Percentiles rank a stretch among this genome's conserved stretches.
phyloP scores from a whole-genome alignment of 208 protist genomes.

The Zelonia costaricensis region DNA sequence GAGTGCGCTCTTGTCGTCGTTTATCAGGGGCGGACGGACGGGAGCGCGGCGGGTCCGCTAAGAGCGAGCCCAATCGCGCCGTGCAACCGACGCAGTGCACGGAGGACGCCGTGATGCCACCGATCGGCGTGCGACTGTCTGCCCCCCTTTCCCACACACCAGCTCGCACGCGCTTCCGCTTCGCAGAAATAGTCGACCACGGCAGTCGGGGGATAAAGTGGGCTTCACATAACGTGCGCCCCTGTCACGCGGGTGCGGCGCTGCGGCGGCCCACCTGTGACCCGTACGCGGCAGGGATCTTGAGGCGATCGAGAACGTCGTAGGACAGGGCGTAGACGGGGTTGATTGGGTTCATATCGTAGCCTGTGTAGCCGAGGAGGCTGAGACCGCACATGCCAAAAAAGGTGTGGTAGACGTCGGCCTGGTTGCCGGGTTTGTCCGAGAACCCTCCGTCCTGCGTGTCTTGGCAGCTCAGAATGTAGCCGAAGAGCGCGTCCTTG shows the following conservation, averaged over 20 bases:
- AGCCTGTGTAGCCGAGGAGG: slow-evolving; percentile 89
- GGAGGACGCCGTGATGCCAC: too few species aligned
- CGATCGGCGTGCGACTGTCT: too few species aligned
- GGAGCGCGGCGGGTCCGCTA: too few species aligned
- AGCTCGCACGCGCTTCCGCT: too few species aligned
- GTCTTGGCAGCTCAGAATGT: slow-evolving; percentile 97
- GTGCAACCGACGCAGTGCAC: too few species aligned
- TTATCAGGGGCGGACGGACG: too few species aligned
- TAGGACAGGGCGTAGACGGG: slow-evolving; percentile 92
- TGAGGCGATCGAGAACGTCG: slow-evolving; percentile 63
- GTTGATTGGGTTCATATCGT: slow-evolving; percentile 73
- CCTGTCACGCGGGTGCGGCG: neutral
- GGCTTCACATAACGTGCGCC: too few species aligned
- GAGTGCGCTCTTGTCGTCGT: too few species aligned
- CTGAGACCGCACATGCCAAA: slow-evolving; percentile 97
- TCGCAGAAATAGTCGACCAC: too few species aligned
- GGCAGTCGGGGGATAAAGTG: too few species aligned
- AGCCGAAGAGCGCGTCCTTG: slow-evolving; percentile 85
- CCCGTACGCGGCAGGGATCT: slow-evolving; percentile 56
- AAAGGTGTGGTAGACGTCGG: slow-evolving; percentile 99
- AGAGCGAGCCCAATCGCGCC: too few species aligned
- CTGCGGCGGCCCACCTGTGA: slow-evolving; percentile 45
- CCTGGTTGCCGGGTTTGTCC: slow-evolving; percentile 97
- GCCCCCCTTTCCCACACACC: too few species aligned
- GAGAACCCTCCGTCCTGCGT: slow-evolving; percentile 97